Percentiles rank a stretch among this genome's conserved stretches.
phyloP scores from a whole-genome alignment of 2,329 filamentous ascomycete genomes.

The Claviceps paspali region DNA sequence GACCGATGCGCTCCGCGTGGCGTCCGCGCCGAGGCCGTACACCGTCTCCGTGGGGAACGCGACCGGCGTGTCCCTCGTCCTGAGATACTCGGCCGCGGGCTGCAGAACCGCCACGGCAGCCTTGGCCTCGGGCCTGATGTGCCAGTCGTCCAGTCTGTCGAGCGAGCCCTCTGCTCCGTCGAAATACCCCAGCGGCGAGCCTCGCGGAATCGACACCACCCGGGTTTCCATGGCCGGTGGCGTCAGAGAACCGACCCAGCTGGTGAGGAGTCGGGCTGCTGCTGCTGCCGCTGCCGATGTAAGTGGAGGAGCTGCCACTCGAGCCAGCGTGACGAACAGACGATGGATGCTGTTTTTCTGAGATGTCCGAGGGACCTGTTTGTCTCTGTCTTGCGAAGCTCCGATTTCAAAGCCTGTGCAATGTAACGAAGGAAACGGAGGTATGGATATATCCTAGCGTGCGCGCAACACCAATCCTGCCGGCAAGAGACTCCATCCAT shows the following conservation, averaged over 20 bases:
- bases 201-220: slow-evolving; percentile 20
- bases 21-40: slow-evolving; percentile 92
- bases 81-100: slow-evolving; percentile 52
- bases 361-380: too few relatives aligned
- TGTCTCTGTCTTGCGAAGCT: too few relatives aligned
- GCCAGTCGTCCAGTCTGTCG: slow-evolving; percentile 27
- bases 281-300: slow-evolving; percentile 11
- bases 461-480: too few relatives aligned
- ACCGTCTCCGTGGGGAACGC: slow-evolving; percentile 97
- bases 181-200: slow-evolving; percentile 20
- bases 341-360: too few relatives aligned
- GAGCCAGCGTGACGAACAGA: slow-evolving; percentile 1
- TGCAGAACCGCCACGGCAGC: slow-evolving; percentile 30
- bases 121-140: slow-evolving; percentile 17
- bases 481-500: too few relatives aligned
- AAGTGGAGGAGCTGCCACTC: slow-evolving; percentile 11
- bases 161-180: slow-evolving; percentile 12
- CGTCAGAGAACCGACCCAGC: background rate
- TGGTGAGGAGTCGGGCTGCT: slow-evolving; percentile 4
- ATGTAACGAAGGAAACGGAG: too few relatives aligned
- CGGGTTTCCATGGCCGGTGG: slow-evolving; percentile 23
- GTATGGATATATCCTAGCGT: too few relatives aligned
- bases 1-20: slow-evolving; percentile 69
- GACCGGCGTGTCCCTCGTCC: slow-evolving; percentile 56
- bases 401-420: too few relatives aligned